phyloP scores from a whole-genome alignment of 768 basidiomycete genomes.

The Boletus reticuloceps region DNA sequence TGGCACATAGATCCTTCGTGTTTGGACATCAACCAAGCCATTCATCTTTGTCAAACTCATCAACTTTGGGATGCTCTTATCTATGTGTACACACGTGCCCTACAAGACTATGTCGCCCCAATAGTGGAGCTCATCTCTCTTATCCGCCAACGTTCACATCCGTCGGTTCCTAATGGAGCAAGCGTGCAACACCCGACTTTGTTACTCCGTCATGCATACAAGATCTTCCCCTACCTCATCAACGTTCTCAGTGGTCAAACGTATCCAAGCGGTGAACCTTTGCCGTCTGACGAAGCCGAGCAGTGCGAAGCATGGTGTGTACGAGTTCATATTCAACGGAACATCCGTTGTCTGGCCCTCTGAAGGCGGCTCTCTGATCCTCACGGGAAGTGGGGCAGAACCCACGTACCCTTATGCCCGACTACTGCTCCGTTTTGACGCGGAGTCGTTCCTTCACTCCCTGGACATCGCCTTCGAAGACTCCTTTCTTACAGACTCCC shows the following conservation, averaged over 20 bases:
- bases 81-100: conserved; percentile 87
- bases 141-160: conserved; percentile 46
- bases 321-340: conserved; percentile 82
- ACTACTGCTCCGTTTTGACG: conserved; percentile 80
- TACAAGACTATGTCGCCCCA: conserved; percentile 87
- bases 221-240: conserved; percentile 86
- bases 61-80: conserved; percentile 91
- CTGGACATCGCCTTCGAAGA: conserved; percentile 96
- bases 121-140: conserved; percentile 80
- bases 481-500: conserved; percentile 74
- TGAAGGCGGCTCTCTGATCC: conserved; percentile 66
- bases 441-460: conserved; percentile 91
- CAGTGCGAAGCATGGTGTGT: conserved; percentile 73
- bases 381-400: conserved; percentile 72
- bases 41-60: conserved; percentile 78
- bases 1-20: conserved; percentile 94
- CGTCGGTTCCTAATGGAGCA: conserved; percentile 6
- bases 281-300: conserved; percentile 61
- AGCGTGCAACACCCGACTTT: conserved; percentile 10
- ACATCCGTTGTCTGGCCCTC: conserved; percentile 80
- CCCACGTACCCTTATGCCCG: conserved; percentile 90
- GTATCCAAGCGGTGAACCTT: conserved; percentile 79
- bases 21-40: conserved; percentile 91
- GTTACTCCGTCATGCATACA: conserved; percentile 74
- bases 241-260: conserved; percentile 77